phyloP scores from a whole-genome alignment of 2,329 filamentous ascomycete species.

The Penicillium sp. region DNA sequence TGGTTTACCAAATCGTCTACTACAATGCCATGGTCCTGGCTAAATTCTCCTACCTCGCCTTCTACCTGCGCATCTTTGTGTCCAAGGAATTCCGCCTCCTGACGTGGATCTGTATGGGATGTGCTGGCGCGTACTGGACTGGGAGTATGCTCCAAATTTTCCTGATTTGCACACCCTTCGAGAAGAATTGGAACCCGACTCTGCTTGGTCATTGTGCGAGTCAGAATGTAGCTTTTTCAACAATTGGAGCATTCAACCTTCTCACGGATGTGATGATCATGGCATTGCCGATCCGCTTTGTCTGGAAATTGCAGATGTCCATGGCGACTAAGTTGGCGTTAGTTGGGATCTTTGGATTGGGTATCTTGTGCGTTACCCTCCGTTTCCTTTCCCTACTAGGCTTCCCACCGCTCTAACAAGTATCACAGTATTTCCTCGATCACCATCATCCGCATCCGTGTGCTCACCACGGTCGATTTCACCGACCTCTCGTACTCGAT shows the following conservation, averaged over 20 bases:
- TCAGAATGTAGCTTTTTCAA: slow-evolving; percentile 18
- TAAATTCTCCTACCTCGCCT: slow-evolving; percentile 26
- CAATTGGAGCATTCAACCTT: slow-evolving; percentile 21
- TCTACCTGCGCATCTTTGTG: slow-evolving; percentile 27
- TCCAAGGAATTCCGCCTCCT: slow-evolving; percentile 25
- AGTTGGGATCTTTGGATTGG: slow-evolving; percentile 19
- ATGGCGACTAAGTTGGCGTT: slow-evolving; percentile 18
- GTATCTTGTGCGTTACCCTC: slow-evolving; percentile 14
- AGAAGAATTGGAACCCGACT: slow-evolving; percentile 14
- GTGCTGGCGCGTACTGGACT: slow-evolving; percentile 22
- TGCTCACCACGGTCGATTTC: slow-evolving; percentile 19
- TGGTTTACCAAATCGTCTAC: slow-evolving; percentile 22
- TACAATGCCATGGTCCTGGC: slow-evolving; percentile 24
- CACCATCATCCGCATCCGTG: slow-evolving; percentile 19
- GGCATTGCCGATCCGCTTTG: slow-evolving; percentile 18
- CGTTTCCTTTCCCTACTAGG: not conserved
- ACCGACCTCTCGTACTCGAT: slow-evolving; percentile 19
- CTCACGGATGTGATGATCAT: slow-evolving; percentile 21
- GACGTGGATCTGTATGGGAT: slow-evolving; percentile 21
- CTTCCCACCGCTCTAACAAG: not conserved
- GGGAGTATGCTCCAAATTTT: slow-evolving; percentile 26
- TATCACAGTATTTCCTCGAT: slow-evolving; percentile 19
- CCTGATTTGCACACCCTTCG: slow-evolving; percentile 16
- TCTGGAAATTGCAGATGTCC: slow-evolving; percentile 22
- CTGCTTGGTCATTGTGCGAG: slow-evolving; percentile 17